Percentiles rank a stretch among this genome's conserved stretches.
phyloP scores from a whole-genome alignment of 495 filamentous ascomycete genomes.

The Aspergillus asperescens region DNA sequence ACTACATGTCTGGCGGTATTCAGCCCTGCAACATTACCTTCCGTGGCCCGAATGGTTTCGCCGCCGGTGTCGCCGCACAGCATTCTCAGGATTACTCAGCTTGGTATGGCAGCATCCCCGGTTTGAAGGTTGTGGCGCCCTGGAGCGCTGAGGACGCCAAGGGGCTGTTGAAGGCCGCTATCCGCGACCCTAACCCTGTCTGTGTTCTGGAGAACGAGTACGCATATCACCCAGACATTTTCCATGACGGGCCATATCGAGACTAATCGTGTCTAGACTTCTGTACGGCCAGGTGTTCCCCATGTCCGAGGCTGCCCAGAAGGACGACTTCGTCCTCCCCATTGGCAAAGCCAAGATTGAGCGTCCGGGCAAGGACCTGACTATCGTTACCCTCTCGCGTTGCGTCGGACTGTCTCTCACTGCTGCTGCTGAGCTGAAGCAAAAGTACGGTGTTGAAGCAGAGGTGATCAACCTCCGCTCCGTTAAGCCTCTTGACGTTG shows the following conservation, averaged over 20 bases:
- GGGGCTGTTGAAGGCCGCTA: slow-evolving; percentile 94
- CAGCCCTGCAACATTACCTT: slow-evolving; percentile 99
- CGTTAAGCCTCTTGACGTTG: slow-evolving; percentile 92
- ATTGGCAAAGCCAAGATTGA: slow-evolving; percentile 99
- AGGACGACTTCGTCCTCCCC: slow-evolving; percentile 90
- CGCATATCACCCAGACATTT: slow-evolving; percentile 15
- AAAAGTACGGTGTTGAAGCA: slow-evolving; percentile 90
- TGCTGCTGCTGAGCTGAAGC: slow-evolving; percentile 83
- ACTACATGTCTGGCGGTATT: slow-evolving; percentile 99
- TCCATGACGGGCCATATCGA: neutral
- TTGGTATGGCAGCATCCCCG: slow-evolving; percentile 98
- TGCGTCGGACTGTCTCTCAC: slow-evolving; percentile 89
- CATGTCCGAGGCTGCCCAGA: slow-evolving; percentile 93
- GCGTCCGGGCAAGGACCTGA: slow-evolving; percentile 90
- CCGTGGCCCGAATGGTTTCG: slow-evolving; percentile 97
- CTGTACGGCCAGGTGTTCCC: slow-evolving; percentile 91
- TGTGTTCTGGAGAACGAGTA: slow-evolving; percentile 94
- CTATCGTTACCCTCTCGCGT: slow-evolving; percentile 88
- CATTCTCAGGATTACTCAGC: slow-evolving; percentile 98
- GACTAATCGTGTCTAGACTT: slow-evolving; percentile 48
- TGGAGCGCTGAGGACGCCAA: slow-evolving; percentile 98
- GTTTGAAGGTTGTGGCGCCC: slow-evolving; percentile 91
- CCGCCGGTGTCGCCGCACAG: slow-evolving; percentile 90
- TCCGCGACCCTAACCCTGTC: slow-evolving; percentile 96
- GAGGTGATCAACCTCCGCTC: slow-evolving; percentile 98